Percentiles rank a stretch among this genome's conserved stretches.
Evolutionary conservation across 1,284 basidiomycete species (phyloP).

Genomic region (Melampsora occidentalis): DNA sequence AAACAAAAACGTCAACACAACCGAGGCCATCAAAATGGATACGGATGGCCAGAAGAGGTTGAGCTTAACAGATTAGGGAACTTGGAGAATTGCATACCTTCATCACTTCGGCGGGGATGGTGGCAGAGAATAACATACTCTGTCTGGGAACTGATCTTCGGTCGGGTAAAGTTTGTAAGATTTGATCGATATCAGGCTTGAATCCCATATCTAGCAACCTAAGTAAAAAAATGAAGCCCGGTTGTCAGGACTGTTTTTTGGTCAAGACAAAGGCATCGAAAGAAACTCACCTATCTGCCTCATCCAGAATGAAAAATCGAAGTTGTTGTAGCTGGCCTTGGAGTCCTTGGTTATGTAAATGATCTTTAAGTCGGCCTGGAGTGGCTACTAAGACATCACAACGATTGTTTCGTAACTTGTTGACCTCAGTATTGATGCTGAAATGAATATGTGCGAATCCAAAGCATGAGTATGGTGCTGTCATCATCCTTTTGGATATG

Average conservation of each 20-base stretch:
- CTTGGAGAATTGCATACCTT: constrained; percentile 45
- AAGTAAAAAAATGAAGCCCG: constrained; percentile 48
- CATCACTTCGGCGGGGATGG: constrained; percentile 56
- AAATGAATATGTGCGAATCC: neutral
- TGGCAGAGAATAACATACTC: constrained; percentile 58
- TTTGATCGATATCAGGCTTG: constrained; percentile 50
- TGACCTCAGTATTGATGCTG: constrained; percentile 53
- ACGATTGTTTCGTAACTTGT: constrained; percentile 51
- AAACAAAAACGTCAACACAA: neutral
- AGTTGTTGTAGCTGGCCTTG: constrained; percentile 50
- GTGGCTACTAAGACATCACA: constrained; percentile 58
- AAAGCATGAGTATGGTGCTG: neutral
- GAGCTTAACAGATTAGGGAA: neutral
- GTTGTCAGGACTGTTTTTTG: constrained; percentile 54
- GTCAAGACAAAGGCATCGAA: constrained; percentile 51
- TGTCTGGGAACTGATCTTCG: constrained; percentile 52
- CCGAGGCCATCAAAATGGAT: neutral
- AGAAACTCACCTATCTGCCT: constrained; percentile 53
- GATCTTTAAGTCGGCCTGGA: constrained; percentile 58
- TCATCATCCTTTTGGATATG: neutral
- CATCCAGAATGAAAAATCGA: constrained; percentile 57
- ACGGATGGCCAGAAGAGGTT: neutral
- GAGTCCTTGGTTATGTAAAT: constrained; percentile 55
- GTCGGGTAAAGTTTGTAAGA: constrained; percentile 53
- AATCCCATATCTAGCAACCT: constrained; percentile 47